Conservation (phyloP, 2,329 filamentous ascomycete species). For the Paramyrothecium sp. region DNA sequence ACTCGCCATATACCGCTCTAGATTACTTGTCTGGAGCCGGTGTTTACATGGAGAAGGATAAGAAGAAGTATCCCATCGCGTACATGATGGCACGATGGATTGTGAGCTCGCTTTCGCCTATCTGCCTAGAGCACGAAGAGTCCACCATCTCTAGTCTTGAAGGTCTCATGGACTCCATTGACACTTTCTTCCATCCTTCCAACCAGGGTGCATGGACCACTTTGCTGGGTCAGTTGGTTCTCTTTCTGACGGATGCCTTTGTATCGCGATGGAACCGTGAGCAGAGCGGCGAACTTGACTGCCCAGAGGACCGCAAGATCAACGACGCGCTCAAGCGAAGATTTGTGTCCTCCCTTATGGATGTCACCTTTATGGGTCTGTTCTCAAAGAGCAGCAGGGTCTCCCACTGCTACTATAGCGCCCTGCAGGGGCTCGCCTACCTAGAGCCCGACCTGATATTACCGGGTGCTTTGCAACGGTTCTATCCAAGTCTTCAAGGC, state of each 20-base stretch:
- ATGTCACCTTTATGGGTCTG: constrained; percentile 97
- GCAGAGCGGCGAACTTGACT: constrained; percentile 85
- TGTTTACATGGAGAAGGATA: constrained; percentile 85
- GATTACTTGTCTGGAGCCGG: constrained; percentile 83
- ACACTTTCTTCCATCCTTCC: constrained; percentile 98
- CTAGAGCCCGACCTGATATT: constrained; percentile 89
- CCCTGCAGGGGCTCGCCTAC: constrained; percentile 84
- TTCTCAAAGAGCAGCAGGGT: constrained; percentile 94
- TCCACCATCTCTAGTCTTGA: constrained; percentile 85
- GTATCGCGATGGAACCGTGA: constrained; percentile 98
- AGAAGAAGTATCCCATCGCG: constrained; percentile 85
- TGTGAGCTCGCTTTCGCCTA: constrained; percentile 86
- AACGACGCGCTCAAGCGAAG: constrained; percentile 79
- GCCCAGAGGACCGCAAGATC: constrained; percentile 76
- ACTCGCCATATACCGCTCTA: constrained; percentile 84
- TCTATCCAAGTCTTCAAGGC: constrained; percentile 95
- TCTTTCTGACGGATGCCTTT: constrained; percentile 93
- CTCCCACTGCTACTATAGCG: constrained; percentile 87
- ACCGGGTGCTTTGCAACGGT: constrained; percentile 88
- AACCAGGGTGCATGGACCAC: constrained; percentile 93
- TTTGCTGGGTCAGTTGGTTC: constrained; percentile 84
- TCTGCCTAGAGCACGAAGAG: constrained; percentile 71
- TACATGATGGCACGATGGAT: constrained; percentile 94
- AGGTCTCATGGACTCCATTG: constrained; percentile 88
- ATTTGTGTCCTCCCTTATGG: constrained; percentile 84